Evolutionary conservation across 495 filamentous ascomycete genomes (phyloP), one percentile per base, ranked within the genome.

Genomic region (Neurospora hispaniola): DNA sequence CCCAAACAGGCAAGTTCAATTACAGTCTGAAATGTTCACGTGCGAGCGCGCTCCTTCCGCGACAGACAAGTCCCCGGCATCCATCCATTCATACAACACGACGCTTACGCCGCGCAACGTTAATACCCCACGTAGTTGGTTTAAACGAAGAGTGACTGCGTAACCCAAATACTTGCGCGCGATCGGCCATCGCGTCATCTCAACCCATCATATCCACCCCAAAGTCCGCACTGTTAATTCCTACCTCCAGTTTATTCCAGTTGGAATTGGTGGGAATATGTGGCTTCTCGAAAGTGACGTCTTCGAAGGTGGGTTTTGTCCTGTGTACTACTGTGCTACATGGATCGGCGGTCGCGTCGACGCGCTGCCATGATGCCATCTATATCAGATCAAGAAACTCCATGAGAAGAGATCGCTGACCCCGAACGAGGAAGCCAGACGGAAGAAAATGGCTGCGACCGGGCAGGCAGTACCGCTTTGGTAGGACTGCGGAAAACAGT

Each of bases 401-500:
- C 54, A 35, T 4, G 2, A 35, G 14, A 62, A 23, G 31, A 35
- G 54, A 62, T 18, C 2, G 27, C 54, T 62, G 54, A 35, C 20
- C 20, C 0, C 14, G 23, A 71, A 14, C 73, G 69, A 76, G 42
- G 4, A n/a, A 38, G 69, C 10, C 76, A 48, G 74, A 91, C 91
- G 89, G 71, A 93, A 89, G 81, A 88, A 88, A 75, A 74, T 96
- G 93, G 93, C 86, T 96, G 74, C 89, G 91, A 40, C 93, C 93
- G 3, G 93, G 92, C 35, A 92, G 92, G 81, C 88, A 85, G 75
- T 95, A 93, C 81, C 88, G 95, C 27, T 92, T 95, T 75, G 93
- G 93, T 71, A 86, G 93, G 70, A 84, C 86, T 75, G 81, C 81
- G 70, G 78, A 84, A 42, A 81, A 88, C 82, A 77, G 87, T 88